These are phyloP conservation scores for Candida labiduridarum DNA, from an alignment of 1,139 yeast genomes.

Conservation along the genomic window DNA sequence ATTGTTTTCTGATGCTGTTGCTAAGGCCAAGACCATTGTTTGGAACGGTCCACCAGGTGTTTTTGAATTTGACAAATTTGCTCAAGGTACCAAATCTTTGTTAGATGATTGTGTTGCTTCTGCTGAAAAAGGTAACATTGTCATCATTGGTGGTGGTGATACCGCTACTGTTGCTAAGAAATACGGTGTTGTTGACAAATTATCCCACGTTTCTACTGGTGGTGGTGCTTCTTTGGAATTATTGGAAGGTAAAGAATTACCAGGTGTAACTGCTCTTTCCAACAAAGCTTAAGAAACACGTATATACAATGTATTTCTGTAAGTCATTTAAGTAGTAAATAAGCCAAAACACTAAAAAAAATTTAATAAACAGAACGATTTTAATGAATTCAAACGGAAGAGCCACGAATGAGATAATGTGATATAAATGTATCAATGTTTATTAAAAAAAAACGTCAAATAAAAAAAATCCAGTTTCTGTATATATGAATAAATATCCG, in stretches of 20 bases:
- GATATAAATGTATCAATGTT: neutral
- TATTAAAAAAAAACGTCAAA: neutral
- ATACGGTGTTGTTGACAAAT: constrained; percentile 90
- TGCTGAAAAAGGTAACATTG: constrained; percentile 87
- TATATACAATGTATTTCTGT: neutral
- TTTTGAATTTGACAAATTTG: constrained; percentile 89
- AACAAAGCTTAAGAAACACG: constrained; percentile 43
- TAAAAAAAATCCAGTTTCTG: neutral
- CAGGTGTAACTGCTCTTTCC: constrained; percentile 92
- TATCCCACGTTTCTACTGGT: constrained; percentile 97
- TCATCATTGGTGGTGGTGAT: constrained; percentile 99
- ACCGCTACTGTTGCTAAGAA: constrained; percentile 99
- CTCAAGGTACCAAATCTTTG: constrained; percentile 86
- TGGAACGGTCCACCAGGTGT: constrained; percentile 99
- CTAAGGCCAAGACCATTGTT: constrained; percentile 92
- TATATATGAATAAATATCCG: neutral
- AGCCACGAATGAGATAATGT: neutral
- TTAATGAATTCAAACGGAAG: neutral
- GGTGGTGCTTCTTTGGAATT: constrained; percentile 99
- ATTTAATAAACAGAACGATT: neutral
- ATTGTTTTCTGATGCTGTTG: constrained; percentile 76
- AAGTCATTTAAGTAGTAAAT: neutral
- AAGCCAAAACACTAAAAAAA: neutral
- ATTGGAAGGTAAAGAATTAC: constrained; percentile 95
- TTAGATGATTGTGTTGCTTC: constrained; percentile 86